These are phyloP conservation scores for Boeremia lycopersici DNA, from an alignment of 2,329 filamentous ascomycete species.

Conservation along the genomic window DNA sequence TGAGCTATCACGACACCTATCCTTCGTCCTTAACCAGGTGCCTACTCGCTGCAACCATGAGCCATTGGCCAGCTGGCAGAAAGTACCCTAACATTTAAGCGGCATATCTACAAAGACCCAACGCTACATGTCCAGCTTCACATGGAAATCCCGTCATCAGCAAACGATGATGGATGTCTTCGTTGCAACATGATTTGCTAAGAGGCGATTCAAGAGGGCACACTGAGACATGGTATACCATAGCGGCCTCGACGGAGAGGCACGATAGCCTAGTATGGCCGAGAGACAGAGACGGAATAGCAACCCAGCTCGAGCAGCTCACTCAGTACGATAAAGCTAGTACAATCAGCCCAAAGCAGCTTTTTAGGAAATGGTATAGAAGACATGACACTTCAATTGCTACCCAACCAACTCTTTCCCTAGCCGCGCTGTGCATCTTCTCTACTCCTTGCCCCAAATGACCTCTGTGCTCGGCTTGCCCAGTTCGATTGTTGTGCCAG, in stretches of 20 bases:
- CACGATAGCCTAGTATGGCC: neutral
- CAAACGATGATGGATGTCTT: too few relatives aligned
- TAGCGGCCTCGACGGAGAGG: neutral
- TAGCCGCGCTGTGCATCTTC: conserved; percentile 11
- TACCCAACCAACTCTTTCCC: neutral
- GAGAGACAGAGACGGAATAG: neutral
- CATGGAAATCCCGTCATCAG: too few relatives aligned
- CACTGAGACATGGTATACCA: too few relatives aligned
- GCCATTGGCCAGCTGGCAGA: neutral
- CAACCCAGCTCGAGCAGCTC: neutral
- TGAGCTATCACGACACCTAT: neutral
- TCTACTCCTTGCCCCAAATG: conserved; percentile 26
- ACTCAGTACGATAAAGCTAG: neutral
- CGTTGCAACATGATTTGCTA: too few relatives aligned
- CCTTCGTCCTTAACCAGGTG: neutral
- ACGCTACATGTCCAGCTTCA: too few relatives aligned
- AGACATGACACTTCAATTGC: neutral
- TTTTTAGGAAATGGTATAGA: neutral
- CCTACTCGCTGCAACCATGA: neutral
- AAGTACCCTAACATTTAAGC: neutral
- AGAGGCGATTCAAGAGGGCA: too few relatives aligned
- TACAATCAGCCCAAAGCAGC: neutral
- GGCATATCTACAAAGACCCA: neutral
- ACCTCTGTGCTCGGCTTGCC: conserved; percentile 22
- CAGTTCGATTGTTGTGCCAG: conserved; percentile 18